Conservation (phyloP, 176 grass and related monocot genomes). For the Canna indica region DNA sequence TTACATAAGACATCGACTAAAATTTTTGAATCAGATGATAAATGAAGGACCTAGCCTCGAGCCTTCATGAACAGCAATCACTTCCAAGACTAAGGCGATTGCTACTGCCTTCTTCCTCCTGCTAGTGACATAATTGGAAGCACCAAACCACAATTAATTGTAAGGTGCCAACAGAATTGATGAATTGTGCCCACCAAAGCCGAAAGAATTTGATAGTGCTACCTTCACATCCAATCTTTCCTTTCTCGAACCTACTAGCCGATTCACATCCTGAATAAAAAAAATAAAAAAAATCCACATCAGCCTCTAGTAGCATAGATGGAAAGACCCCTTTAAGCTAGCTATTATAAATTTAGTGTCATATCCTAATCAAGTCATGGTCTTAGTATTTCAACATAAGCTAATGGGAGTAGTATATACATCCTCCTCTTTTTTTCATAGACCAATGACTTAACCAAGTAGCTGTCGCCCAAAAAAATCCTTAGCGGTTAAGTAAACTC, state of each 20-base stretch:
- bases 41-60: no score
- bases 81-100: no score
- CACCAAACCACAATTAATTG: conserved; percentile 22
- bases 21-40: no score
- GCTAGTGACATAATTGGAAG: not conserved
- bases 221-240: conserved; percentile 85
- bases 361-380: no score
- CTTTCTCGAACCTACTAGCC: conserved; percentile 71
- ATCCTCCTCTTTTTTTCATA: no score
- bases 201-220: conserved; percentile 91
- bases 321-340: not conserved
- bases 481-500: not conserved
- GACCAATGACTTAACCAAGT: no score
- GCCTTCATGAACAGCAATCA: no score
- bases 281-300: not conserved
- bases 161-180: conserved; percentile 84
- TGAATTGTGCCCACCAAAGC: conserved; percentile 96
- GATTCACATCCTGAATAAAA: conserved; percentile 43
- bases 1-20: no score
- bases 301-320: not conserved
- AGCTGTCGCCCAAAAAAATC: not conserved
- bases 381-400: no score
- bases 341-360: not conserved
- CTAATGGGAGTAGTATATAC: no score
- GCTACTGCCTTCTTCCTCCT: no score